phyloP scores from a whole-genome alignment of 495 filamentous ascomycete genomes.

The Daldinia grandis region DNA sequence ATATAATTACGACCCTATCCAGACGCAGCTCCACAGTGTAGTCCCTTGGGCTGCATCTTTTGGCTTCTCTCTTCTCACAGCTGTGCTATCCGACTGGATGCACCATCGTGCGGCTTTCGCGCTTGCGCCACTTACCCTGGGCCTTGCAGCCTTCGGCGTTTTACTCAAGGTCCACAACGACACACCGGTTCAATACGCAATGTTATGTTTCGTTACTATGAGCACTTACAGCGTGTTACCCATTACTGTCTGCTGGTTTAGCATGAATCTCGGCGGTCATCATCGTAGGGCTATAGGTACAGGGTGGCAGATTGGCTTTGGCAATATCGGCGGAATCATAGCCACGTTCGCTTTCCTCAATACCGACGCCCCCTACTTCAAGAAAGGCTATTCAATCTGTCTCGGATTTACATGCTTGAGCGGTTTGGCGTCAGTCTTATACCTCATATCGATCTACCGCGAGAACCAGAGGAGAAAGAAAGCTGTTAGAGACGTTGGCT shows the following conservation, averaged over 20 bases:
- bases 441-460: constrained; percentile 64
- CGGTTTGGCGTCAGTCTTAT: constrained; percentile 65
- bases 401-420: constrained; percentile 77
- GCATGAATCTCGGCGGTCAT: constrained; percentile 91
- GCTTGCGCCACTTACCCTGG: constrained; percentile 67
- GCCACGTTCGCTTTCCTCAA: constrained; percentile 81
- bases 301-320: constrained; percentile 91
- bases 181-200: constrained; percentile 70
- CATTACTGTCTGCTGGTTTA: constrained; percentile 90
- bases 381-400: constrained; percentile 79
- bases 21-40: constrained; percentile 83
- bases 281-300: constrained; percentile 82
- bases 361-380: constrained; percentile 75
- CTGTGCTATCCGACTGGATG: constrained; percentile 70
- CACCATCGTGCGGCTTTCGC: constrained; percentile 81
- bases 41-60: constrained; percentile 87
- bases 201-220: constrained; percentile 75
- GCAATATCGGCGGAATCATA: constrained; percentile 95
- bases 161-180: constrained; percentile 72
- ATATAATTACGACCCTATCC: constrained; percentile 71
- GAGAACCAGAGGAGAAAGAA: constrained; percentile 74
- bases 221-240: constrained; percentile 78
- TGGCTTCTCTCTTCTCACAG: constrained; percentile 76
- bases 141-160: constrained; percentile 76
- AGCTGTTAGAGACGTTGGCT: constrained; percentile 56